Evolutionary conservation across 148 eudicot genomes (phyloP), one percentile per base, ranked within the genome.

Genomic region (Persicaria tinctoria): DNA sequence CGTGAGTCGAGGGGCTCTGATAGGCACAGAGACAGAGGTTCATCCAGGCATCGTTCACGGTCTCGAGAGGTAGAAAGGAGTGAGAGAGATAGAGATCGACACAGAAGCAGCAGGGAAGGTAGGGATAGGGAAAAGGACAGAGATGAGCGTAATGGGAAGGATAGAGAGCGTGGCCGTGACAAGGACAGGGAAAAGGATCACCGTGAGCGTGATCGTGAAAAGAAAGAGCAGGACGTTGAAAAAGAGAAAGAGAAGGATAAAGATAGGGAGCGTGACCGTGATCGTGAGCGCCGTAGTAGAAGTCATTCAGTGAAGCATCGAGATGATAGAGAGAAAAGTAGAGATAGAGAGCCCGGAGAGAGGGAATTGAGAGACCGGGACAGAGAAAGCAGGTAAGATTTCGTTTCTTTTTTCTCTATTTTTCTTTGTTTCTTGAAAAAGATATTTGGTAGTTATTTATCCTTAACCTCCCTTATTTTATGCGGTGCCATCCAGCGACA

Each of bases 31-130:
- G 91, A 88, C 75, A 88, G 85, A 77, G 76, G 82, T 70, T 84
- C 85, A 62, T 84, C 86, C 9, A 84, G 86, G 17, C 87, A 74
- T 54, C 84, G 81, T 2, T 82, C 82, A 38, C 83, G 83, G 74
- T 87, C 88, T 9, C 86, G 84, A 73, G 86, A 86, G 64, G 83
- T 77, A 69, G 94, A 88, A 59, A 87, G 80, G 84, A 74, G 82
- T 47, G 89, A 85, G 63, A 87, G 71, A 54, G 82, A 84, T 50
- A 73, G 78, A 46, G 87, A 89, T 12, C 80, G 81, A 50, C 78
- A 74, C 54, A 86, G 73, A 80, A 81, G 86, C 81, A 81, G 83
- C 77, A 82, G 87, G 27, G 88, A 86, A 76, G 84, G 74, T 38
- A 80, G 84, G 68, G 92, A 81, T 41, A 75, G 80, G 75, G 88